These are phyloP conservation scores for Pelargonium myrrhifolium DNA, from an alignment of 441 rosid genomes.

Conservation along the genomic window DNA sequence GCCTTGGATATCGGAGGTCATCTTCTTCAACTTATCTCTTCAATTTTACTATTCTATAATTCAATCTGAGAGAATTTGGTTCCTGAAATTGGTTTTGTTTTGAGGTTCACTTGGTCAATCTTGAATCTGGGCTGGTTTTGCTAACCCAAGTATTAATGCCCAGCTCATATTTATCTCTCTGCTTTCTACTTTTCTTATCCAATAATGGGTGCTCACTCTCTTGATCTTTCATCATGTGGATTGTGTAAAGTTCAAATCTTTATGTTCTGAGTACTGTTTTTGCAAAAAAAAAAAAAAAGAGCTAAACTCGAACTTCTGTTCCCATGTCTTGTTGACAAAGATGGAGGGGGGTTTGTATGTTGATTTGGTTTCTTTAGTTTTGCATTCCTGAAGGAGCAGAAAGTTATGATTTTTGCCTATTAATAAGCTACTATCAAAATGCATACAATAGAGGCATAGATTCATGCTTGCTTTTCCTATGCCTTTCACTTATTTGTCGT, in stretches of 20 bases:
- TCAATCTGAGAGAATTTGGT: not conserved
- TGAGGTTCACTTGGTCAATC: not conserved
- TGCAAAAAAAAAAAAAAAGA: no score
- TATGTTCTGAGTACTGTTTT: not conserved
- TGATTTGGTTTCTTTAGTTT: not conserved
- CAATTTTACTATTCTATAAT: no score
- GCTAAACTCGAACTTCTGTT: no score
- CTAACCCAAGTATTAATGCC: not conserved
- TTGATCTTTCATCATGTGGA: not conserved
- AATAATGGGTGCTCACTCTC: not conserved
- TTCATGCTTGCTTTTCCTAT: not conserved
- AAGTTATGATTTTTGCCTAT: no score
- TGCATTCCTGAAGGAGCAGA: no score
- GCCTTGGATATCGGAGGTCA: constrained; percentile 1
- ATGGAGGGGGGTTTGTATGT: not conserved
- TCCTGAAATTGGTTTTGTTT: not conserved
- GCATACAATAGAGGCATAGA: not conserved
- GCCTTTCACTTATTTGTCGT: not conserved
- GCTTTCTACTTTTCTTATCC: no score
- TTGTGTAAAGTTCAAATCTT: not conserved
- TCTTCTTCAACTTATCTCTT: not conserved
- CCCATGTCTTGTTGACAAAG: no score
- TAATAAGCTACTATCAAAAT: not conserved
- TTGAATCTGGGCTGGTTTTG: constrained; percentile 1
- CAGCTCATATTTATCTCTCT: not conserved